Evolutionary conservation across 345 rosid species (phyloP).

Genomic region (Sisymbrium altissimum): DNA sequence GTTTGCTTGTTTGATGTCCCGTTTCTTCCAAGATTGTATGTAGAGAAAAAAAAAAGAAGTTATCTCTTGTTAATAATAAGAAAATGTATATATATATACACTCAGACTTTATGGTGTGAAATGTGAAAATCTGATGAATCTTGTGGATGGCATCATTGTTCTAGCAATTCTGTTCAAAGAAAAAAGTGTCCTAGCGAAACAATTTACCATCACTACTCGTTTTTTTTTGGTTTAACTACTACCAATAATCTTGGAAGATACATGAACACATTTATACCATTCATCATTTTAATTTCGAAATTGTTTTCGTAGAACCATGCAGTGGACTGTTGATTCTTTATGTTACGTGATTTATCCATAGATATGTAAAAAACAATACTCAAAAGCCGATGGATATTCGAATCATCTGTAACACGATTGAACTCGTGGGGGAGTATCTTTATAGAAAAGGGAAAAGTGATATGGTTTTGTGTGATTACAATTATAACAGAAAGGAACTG

Average conservation of each 20-base stretch:
- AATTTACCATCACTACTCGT: not conserved
- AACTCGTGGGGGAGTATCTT: constrained; percentile 29
- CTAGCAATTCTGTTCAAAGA: not conserved
- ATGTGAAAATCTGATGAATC: not conserved
- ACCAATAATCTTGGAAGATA: not conserved
- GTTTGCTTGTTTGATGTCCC: not conserved
- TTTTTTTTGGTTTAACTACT: too few relatives aligned
- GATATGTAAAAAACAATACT: not conserved
- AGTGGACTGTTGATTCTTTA: not conserved
- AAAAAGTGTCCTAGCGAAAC: not conserved
- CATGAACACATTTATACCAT: not conserved
- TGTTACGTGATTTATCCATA: not conserved
- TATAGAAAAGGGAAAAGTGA: constrained; percentile 16
- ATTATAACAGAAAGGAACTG: constrained; percentile 23
- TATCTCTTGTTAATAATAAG: constrained; percentile 13
- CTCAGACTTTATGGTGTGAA: not conserved
- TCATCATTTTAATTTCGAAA: not conserved
- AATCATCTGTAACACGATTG: not conserved
- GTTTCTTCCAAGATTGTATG: constrained; percentile 4
- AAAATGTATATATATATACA: not conserved
- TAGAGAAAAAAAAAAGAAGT: not conserved
- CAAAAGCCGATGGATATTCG: not conserved
- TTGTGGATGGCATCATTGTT: not conserved
- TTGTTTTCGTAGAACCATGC: not conserved
- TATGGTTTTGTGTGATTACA: constrained; percentile 3